Conservation (phyloP, 1,139 yeast species). For the Blastobotrys petasosporus region DNA sequence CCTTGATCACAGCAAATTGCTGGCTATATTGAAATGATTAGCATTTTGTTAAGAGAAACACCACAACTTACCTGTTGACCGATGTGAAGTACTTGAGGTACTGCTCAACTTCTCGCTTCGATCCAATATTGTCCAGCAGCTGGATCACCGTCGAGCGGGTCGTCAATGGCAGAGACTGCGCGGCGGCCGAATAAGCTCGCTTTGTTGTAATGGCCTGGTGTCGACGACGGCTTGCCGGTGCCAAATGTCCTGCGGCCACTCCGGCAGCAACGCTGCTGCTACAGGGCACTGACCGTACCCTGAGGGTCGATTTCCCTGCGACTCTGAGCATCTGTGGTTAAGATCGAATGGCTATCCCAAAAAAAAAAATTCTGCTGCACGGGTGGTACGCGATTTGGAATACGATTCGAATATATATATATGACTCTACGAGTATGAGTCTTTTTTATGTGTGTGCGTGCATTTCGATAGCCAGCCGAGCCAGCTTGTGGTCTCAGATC, state of each 20-base stretch:
- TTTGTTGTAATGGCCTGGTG: neutral
- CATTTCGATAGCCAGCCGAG: no score
- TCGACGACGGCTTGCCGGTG: conserved; percentile 1
- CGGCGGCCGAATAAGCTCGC: conserved; percentile 1
- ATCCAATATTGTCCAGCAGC: conserved; percentile 88
- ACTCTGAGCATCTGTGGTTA: conserved; percentile 6
- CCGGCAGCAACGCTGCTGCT: conserved; percentile 2
- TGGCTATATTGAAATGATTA: conserved; percentile 41
- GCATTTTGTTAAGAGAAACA: neutral
- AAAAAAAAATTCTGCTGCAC: neutral
- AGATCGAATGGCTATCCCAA: neutral
- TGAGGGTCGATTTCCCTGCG: conserved; percentile 4
- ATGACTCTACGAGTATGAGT: no score
- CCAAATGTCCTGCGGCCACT: conserved; percentile 1
- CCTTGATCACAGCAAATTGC: conserved; percentile 97
- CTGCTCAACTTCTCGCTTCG: conserved; percentile 96
- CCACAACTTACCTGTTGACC: conserved; percentile 43
- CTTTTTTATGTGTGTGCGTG: no score
- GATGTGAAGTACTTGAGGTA: conserved; percentile 94
- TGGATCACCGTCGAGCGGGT: conserved; percentile 95
- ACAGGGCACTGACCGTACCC: neutral
- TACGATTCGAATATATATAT: no score
- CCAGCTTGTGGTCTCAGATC: no score
- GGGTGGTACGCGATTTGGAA: no score
- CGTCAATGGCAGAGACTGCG: conserved; percentile 32